Base-by-base conservation (phyloP, 768 basidiomycete species). In the Multifurca ochricompacta region DNA sequence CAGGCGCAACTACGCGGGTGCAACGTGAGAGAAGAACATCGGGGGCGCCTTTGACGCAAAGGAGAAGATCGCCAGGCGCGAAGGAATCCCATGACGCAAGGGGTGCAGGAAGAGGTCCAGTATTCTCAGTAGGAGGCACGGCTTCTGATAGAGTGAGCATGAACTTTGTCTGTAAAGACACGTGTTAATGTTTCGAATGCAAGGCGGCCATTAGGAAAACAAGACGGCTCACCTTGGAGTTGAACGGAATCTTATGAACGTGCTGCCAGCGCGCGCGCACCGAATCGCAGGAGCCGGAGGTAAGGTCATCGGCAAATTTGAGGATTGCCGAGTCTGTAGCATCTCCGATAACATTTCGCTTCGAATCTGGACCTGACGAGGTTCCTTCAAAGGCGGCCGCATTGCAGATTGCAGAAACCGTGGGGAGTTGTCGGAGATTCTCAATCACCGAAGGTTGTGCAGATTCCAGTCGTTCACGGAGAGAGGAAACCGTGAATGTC, bases 241-340 rank as follows among this genome's bases (percentile, higher is more conserved):
- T 70, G 57, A 70, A 70, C 10, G 65, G 66, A 28, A 67, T 63
- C 58, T 68, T 66, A 59, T 65, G 65, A 25, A 67, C 52, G 32
- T 66, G 60, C 16, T 58, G 49, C 62, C 63, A 60, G 23, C 45
- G 35, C 2, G 9, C 45, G 23, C 60, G 53, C 3, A 44, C 7
- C 14, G 46, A 18, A 31, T 59, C 54, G 18, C 59, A n/a, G n/a
- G n/a, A n/a, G n/a, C n/a, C 32, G 7, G 58, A 42, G 18, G 35
- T 16, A 19, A 67, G 42, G 13, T 60, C 57, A 46, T 77, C 73
- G 5, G 74, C 62, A 60, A 81, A 82, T 6, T 75, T 70, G 14
- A 84, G 66, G 13, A 83, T 72, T 3, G 79, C 82, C 11, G 75
- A 72, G 61, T 82, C 79, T 69, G 65, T 83, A 3, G 80, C 78